A percentile compares a stretch with the other conserved stretches of the same genome.
Conservation (phyloP, 192 early-diverging fungal genomes). For the Physocladia obscura region DNA sequence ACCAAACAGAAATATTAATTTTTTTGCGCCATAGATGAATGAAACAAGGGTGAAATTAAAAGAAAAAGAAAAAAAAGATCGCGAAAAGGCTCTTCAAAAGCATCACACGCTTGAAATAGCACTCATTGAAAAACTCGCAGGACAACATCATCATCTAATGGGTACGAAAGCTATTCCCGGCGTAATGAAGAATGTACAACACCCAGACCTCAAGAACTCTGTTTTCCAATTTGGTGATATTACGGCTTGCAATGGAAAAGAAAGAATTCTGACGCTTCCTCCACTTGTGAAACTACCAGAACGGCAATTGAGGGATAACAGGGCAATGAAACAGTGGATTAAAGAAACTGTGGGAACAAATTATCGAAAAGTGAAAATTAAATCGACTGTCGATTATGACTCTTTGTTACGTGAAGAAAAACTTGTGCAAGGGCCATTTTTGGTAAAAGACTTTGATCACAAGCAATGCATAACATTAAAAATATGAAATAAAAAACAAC, state of each 20-base stretch:
- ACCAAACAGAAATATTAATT: background rate
- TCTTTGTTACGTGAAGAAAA: conserved; percentile 17
- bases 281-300: conserved; percentile 38
- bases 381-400: background rate
- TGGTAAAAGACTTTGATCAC: conserved; percentile 32
- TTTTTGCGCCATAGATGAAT: too few relatives aligned
- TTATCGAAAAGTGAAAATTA: conserved; percentile 10
- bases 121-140: conserved; percentile 29
- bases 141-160: conserved; percentile 45
- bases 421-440: conserved; percentile 48
- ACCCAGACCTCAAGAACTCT: background rate
- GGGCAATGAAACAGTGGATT: conserved; percentile 38
- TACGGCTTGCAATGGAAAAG: too few relatives aligned
- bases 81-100: conserved; percentile 34
- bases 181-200: conserved; percentile 21
- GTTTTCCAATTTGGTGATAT: too few relatives aligned
- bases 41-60: too few relatives aligned
- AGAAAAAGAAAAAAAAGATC: conserved; percentile 33
- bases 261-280: conserved; percentile 8
- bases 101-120: conserved; percentile 1
- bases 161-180: conserved; percentile 49
- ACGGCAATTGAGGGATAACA: conserved; percentile 34
- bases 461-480: background rate
- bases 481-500: background rate
- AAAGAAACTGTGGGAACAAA: conserved; percentile 32